These are phyloP conservation scores for Dryadomyces sulphureus DNA, from an alignment of 2,329 filamentous ascomycete genomes.

Conservation along the genomic window DNA sequence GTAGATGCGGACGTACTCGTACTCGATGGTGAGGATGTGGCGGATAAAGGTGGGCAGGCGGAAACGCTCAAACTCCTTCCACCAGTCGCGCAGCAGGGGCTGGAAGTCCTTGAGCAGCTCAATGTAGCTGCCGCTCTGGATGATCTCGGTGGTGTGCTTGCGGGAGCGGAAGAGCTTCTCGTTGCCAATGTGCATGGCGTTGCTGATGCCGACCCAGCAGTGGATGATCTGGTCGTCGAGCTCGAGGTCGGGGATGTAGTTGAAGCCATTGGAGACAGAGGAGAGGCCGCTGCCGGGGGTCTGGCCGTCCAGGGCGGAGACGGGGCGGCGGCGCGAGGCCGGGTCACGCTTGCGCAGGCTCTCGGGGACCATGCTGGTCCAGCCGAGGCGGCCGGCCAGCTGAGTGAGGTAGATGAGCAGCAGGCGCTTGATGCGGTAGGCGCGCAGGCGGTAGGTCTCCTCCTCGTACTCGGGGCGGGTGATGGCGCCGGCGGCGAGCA, in stretches of 20 bases:
- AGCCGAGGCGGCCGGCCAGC: slow-evolving; percentile 79
- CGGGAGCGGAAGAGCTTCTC: slow-evolving; percentile 76
- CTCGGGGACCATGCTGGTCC: slow-evolving; percentile 85
- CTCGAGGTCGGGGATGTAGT: slow-evolving; percentile 52
- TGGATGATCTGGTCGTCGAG: slow-evolving; percentile 59
- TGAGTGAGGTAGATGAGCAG: slow-evolving; percentile 87
- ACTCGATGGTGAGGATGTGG: slow-evolving; percentile 83
- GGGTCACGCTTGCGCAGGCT: slow-evolving; percentile 43
- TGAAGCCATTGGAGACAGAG: slow-evolving; percentile 42
- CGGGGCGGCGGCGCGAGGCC: slow-evolving; percentile 34
- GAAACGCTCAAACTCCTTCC: slow-evolving; percentile 66
- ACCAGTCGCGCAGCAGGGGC: slow-evolving; percentile 66
- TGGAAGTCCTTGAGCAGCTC: slow-evolving; percentile 68
- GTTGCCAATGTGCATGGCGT: slow-evolving; percentile 83
- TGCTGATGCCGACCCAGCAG: slow-evolving; percentile 88
- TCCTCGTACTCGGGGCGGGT: slow-evolving; percentile 56
- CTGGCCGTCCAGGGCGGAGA: slow-evolving; percentile 29
- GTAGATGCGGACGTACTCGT: slow-evolving; percentile 88
- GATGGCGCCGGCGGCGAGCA: slow-evolving; percentile 43
- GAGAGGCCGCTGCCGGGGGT: slow-evolving; percentile 46
- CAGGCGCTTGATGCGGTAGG: slow-evolving; percentile 68
- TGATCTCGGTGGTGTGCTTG: slow-evolving; percentile 76
- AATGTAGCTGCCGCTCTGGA: slow-evolving; percentile 73
- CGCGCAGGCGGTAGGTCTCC: slow-evolving; percentile 60
- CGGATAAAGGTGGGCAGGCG: slow-evolving; percentile 49